phyloP scores from a whole-genome alignment of 257 asterid genomes.

The Solanum virginianum region DNA sequence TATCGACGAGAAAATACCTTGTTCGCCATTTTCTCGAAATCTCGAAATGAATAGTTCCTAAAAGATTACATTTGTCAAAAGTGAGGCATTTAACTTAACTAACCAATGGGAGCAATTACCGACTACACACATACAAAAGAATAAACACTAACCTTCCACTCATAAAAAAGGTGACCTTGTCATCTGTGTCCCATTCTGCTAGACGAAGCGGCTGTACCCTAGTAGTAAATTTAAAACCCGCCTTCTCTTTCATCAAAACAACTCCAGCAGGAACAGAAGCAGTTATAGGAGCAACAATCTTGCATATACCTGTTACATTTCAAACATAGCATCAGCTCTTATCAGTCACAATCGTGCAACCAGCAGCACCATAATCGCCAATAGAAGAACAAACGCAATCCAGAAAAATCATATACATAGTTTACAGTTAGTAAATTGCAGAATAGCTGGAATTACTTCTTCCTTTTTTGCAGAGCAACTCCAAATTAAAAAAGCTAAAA shows the following conservation, averaged over 20 bases:
- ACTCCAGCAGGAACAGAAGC: constrained; percentile 96
- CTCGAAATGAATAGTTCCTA: constrained; percentile 94
- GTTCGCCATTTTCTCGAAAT: constrained; percentile 99
- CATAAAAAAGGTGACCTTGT: constrained; percentile 87
- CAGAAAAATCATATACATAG: not conserved
- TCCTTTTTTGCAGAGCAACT: not conserved
- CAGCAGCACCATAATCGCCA: not conserved
- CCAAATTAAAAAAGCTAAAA: not conserved
- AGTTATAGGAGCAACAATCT: constrained; percentile 82
- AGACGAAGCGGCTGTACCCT: constrained; percentile 97
- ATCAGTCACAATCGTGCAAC: not conserved
- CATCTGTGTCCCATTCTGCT: constrained; percentile 90
- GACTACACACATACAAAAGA: not conserved
- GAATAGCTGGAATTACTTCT: not conserved
- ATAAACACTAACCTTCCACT: constrained; percentile 69
- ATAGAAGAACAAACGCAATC: not conserved
- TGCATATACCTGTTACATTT: constrained; percentile 70
- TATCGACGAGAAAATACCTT: constrained; percentile 87
- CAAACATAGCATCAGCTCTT: constrained; percentile 1
- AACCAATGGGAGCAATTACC: not conserved
- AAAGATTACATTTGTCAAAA: constrained; percentile 24
- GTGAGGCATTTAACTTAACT: not conserved
- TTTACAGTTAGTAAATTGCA: not conserved
- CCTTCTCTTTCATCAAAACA: constrained; percentile 82
- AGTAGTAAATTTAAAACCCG: constrained; percentile 88